Conservation (phyloP, 1,139 yeast species). For the Scheffersomyces illinoinensis region DNA sequence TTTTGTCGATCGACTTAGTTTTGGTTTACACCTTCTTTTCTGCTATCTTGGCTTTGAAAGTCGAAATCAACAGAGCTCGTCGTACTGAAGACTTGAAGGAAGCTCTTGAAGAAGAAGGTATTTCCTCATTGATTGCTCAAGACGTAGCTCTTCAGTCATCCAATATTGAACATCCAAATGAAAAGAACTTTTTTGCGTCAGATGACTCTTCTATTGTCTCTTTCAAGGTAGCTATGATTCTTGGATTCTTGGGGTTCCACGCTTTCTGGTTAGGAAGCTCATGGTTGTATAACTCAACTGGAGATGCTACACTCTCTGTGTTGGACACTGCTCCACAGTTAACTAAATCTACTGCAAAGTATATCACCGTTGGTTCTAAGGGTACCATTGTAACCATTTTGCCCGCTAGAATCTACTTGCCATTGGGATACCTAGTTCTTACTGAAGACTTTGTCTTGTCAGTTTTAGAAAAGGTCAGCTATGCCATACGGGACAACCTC, state of each 20-base stretch:
- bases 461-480: slow-evolving; percentile 58
- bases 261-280: slow-evolving; percentile 73
- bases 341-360: slow-evolving; percentile 41
- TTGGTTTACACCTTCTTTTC: slow-evolving; percentile 82
- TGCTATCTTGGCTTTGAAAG: slow-evolving; percentile 82
- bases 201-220: slow-evolving; percentile 48
- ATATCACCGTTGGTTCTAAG: slow-evolving; percentile 41
- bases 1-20: slow-evolving; percentile 70
- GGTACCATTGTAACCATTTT: slow-evolving; percentile 68
- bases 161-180: slow-evolving; percentile 41
- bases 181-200: slow-evolving; percentile 27
- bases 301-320: slow-evolving; percentile 19
- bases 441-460: slow-evolving; percentile 63
- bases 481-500: slow-evolving; percentile 79
- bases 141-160: slow-evolving; percentile 64
- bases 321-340: slow-evolving; percentile 36
- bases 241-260: slow-evolving; percentile 71
- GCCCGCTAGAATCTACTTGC: slow-evolving; percentile 69
- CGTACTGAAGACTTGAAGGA: slow-evolving; percentile 78
- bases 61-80: slow-evolving; percentile 87
- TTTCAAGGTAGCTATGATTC: slow-evolving; percentile 66
- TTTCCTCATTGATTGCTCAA: slow-evolving; percentile 66
- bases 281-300: slow-evolving; percentile 57
- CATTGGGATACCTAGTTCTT: slow-evolving; percentile 62
- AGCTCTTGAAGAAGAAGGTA: slow-evolving; percentile 93